Evolutionary conservation across 2,329 filamentous ascomycete genomes (phyloP), one percentile per base, ranked within the genome.

Genomic region (Aspergillus sp.): DNA sequence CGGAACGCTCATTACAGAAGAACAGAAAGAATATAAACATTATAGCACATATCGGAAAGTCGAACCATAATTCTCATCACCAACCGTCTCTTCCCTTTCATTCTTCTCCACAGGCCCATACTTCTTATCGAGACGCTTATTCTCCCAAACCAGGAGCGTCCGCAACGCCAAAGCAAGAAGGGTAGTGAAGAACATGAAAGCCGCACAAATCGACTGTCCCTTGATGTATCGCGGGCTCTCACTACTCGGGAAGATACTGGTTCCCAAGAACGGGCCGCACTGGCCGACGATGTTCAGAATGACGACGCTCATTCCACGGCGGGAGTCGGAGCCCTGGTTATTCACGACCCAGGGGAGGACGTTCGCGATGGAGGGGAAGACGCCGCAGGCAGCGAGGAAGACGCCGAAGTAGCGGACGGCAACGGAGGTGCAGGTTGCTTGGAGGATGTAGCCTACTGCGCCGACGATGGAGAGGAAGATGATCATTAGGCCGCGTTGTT

Each of bases 291-390:
- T 66, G 56, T 86, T 85, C 38, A 83, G 67, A n/a, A 87, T 73
- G 7, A 83, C 79, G 40, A 88, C 83, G 4, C 76, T 76, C 2
- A 78, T 77, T 5, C 84, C 85, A 2, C 83, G 76, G 38, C 84
- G 81, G 2, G 82, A 83, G 56, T 85, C 82, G 32, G 72, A 79
- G 10, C 83, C 83, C 61, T 86, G 82, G 59, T 87, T 87, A 59
- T 86, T 77, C 2, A 84, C 63, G 1, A 85, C 83, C 62, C 85
- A 86, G 0, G 85, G 83, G 31, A 89, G 76, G 7, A 85, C 83
- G 49, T 87, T 86, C 4, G 81, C 79, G 30, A 88, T 81, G 54
- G 77, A 78, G 0, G 83, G 80, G 37, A 88, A 83, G 26, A 88
- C 77, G 8, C 82, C 81, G 2, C 71, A 73, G 0, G 81, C 77